Percentiles rank a stretch among this genome's conserved stretches.
phyloP scores from a whole-genome alignment of 495 filamentous ascomycete species.

The Aspergillus homomorphus region DNA sequence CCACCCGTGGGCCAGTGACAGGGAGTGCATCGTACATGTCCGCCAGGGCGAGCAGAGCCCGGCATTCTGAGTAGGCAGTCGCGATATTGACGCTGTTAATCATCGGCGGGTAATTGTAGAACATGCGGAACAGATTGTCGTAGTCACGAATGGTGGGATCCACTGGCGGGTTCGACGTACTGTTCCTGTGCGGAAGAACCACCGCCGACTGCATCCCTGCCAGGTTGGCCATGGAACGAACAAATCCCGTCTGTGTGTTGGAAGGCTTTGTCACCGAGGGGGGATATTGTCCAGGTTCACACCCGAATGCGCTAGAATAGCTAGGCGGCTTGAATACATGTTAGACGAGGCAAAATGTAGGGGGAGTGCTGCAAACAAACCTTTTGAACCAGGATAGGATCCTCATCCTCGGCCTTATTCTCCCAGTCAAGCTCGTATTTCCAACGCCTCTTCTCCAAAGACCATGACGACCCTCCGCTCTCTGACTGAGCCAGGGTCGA shows the following conservation, averaged over 20 bases:
- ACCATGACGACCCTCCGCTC: constrained; percentile 27
- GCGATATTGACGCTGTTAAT: constrained; percentile 84
- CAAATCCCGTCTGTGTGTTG: constrained; percentile 61
- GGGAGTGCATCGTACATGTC: constrained; percentile 89
- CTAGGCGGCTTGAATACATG: constrained; percentile 35
- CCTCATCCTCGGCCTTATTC: constrained; percentile 65
- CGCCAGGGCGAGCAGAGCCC: constrained; percentile 75
- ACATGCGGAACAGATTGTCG: constrained; percentile 87
- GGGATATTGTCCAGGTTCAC: constrained; percentile 44
- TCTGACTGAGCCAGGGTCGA: constrained; percentile 44
- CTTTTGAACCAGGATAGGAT: constrained; percentile 86
- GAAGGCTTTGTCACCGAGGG: constrained; percentile 53
- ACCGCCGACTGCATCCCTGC: constrained; percentile 54
- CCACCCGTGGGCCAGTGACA: constrained; percentile 84
- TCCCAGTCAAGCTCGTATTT: constrained; percentile 83
- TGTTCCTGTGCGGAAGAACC: constrained; percentile 35
- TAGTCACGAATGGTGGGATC: constrained; percentile 78
- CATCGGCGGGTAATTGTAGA: constrained; percentile 83
- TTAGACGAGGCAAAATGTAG: neutral
- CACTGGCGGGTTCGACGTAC: constrained; percentile 47
- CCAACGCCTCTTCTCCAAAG: constrained; percentile 62
- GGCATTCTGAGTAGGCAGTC: constrained; percentile 87
- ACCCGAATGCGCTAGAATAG: constrained; percentile 49
- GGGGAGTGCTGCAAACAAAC: constrained; percentile 30
- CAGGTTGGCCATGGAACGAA: constrained; percentile 80